These are phyloP conservation scores for Pseudocercospora fuligena DNA, from an alignment of 2,329 filamentous ascomycete species.

Conservation along the genomic window DNA sequence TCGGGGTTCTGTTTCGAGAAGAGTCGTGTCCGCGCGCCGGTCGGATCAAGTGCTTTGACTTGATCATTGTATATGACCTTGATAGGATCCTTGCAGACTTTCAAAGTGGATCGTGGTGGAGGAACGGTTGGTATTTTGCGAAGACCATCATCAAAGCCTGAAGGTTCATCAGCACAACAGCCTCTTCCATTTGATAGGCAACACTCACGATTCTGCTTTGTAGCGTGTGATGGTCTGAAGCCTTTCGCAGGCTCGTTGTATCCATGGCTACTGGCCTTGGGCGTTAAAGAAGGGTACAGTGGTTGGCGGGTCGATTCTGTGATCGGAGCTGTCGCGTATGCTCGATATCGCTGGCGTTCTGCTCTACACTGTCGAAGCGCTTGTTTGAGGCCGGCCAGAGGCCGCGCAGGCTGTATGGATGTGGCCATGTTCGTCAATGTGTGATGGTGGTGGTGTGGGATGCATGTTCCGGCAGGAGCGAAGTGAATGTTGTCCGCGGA, in stretches of 20 bases:
- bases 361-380: slow-evolving; percentile 62
- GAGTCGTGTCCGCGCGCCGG: slow-evolving; percentile 77
- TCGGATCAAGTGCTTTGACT: slow-evolving; percentile 78
- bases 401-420: slow-evolving; percentile 63
- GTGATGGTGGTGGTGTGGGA: slow-evolving; percentile 5
- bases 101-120: slow-evolving; percentile 60
- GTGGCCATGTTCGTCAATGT: slow-evolving; percentile 58
- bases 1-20: slow-evolving; percentile 80
- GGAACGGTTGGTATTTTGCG: slow-evolving; percentile 45
- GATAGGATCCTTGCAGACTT: slow-evolving; percentile 69
- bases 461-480: background rate
- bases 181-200: background rate
- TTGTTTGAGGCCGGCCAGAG: slow-evolving; percentile 72
- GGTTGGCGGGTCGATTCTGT: slow-evolving; percentile 45
- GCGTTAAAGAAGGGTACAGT: slow-evolving; percentile 55
- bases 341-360: slow-evolving; percentile 38
- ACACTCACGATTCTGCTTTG: slow-evolving; percentile 41
- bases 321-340: slow-evolving; percentile 49
- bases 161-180: background rate
- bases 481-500: background rate
- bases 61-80: slow-evolving; percentile 69
- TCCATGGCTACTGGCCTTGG: slow-evolving; percentile 16
- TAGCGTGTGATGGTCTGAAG: slow-evolving; percentile 40
- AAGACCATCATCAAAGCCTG: slow-evolving; percentile 39
- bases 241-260: slow-evolving; percentile 35